Conservation (phyloP, 208 protist species). For the Crithidia brevicula region DNA sequence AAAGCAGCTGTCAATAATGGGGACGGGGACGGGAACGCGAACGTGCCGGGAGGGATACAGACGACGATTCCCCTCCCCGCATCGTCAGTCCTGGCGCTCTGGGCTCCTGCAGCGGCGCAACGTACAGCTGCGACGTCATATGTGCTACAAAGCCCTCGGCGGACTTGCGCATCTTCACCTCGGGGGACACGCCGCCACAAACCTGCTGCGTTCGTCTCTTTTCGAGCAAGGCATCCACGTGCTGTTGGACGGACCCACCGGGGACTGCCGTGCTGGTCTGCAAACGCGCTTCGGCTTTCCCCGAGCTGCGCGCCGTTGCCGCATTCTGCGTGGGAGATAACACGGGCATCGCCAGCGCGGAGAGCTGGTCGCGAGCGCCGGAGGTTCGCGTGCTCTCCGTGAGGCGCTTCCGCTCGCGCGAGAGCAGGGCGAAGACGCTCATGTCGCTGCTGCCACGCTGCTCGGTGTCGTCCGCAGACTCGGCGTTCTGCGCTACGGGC, state of each 20-base stretch:
- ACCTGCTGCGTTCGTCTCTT: conserved; percentile 7
- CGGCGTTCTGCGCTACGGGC: not conserved
- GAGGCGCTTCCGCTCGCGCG: conserved; percentile 14
- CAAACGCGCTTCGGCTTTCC: not conserved
- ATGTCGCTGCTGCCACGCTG: not conserved
- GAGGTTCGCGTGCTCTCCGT: not conserved
- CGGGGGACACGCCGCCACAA: conserved; percentile 1
- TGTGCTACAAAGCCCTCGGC: conserved; percentile 37
- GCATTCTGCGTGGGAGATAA: not conserved
- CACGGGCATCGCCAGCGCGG: conserved; percentile 2
- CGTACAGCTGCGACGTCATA: conserved; percentile 37
- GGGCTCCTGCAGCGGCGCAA: conserved; percentile 25
- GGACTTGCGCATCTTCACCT: conserved; percentile 6
- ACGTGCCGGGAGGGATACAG: not conserved
- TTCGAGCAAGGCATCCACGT: conserved; percentile 15
- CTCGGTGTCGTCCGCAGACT: not conserved
- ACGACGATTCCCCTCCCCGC: not conserved
- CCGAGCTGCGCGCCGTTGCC: not conserved
- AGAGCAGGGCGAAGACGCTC: conserved; percentile 1
- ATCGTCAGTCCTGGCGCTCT: conserved; percentile 4
- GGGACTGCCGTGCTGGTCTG: not conserved
- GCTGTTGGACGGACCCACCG: conserved; percentile 1
- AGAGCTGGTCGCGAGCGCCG: conserved; percentile 15
- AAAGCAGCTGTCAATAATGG: too few species aligned
- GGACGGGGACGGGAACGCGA: not conserved